Evolutionary conservation across 176 grass and related monocot genomes (phyloP).

Genomic region (Ampelocalamus luodianensis): DNA sequence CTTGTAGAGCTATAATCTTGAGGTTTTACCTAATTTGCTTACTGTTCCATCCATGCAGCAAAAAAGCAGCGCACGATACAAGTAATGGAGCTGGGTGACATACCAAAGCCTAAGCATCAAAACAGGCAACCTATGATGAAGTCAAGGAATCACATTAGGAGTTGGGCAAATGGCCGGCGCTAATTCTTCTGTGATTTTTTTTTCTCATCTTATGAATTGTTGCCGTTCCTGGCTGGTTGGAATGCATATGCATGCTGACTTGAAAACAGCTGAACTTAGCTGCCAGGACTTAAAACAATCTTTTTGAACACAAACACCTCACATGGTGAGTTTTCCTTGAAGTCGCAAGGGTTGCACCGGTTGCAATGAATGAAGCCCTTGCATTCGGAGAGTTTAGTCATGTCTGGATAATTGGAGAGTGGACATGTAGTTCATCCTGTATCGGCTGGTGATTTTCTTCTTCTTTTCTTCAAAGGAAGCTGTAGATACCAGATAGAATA

Average conservation of each 20-base stretch:
- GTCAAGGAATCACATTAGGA: slow-evolving; percentile 63
- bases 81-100: slow-evolving; percentile 73
- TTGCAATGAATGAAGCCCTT: slow-evolving; percentile 37
- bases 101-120: slow-evolving; percentile 73
- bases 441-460: slow-evolving; percentile 52
- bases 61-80: slow-evolving; percentile 90
- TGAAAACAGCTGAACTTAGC: slow-evolving; percentile 36
- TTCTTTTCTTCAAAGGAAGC: slow-evolving; percentile 55
- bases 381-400: slow-evolving; percentile 43
- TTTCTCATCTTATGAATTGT: slow-evolving; percentile 40
- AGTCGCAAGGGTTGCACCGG: slow-evolving; percentile 27
- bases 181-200: slow-evolving; percentile 44
- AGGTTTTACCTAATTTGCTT: slow-evolving; percentile 23
- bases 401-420: slow-evolving; percentile 50
- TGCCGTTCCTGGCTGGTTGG: slow-evolving; percentile 28
- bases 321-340: slow-evolving; percentile 25
- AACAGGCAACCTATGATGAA: slow-evolving; percentile 52
- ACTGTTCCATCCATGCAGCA: slow-evolving; percentile 53
- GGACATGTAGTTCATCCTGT: slow-evolving; percentile 52
- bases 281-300: slow-evolving; percentile 28
- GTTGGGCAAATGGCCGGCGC: slow-evolving; percentile 48
- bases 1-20: slow-evolving; percentile 13
- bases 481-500: slow-evolving; percentile 69
- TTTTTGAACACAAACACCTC: slow-evolving; percentile 53
- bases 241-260: slow-evolving; percentile 13